These are phyloP conservation scores for Helotiales sp. DNA, from an alignment of 2,329 filamentous ascomycete genomes.

Conservation along the genomic window DNA sequence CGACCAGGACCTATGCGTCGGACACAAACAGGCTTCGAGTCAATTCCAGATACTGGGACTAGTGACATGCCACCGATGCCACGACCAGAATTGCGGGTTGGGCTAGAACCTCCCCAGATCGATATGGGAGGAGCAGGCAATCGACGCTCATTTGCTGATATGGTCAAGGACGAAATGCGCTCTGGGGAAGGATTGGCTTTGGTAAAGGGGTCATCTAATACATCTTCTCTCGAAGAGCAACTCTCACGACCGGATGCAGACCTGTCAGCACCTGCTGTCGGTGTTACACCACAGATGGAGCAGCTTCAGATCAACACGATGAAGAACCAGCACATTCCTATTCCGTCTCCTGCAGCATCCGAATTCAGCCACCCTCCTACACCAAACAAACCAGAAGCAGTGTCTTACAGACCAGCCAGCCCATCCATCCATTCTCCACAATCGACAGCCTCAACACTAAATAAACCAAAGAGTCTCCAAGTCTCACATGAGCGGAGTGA, in stretches of 20 bases:
- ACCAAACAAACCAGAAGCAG: constrained; percentile 1
- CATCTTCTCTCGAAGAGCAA: constrained; percentile 17
- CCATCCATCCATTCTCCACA: neutral
- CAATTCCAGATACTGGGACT: constrained; percentile 15
- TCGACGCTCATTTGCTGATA: constrained; percentile 30
- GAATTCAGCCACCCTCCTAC: constrained; percentile 15
- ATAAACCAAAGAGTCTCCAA: neutral
- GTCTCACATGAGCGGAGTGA: neutral
- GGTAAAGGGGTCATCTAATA: constrained; percentile 37
- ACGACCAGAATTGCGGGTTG: neutral
- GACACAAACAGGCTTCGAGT: constrained; percentile 54
- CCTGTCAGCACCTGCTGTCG: neutral
- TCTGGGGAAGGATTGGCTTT: constrained; percentile 60
- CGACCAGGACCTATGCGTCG: constrained; percentile 54
- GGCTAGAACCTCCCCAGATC: neutral
- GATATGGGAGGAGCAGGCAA: neutral
- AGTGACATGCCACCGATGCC: neutral
- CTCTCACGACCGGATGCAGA: constrained; percentile 8
- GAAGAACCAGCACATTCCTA: constrained; percentile 26
- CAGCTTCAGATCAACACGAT: constrained; percentile 30
- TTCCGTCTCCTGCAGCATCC: constrained; percentile 13
- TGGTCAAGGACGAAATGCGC: constrained; percentile 60
- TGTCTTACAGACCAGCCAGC: neutral
- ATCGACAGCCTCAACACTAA: neutral
- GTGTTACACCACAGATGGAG: constrained; percentile 21